A percentile compares a stretch with the other conserved stretches of the same genome.
Conservation (phyloP, 1,139 yeast genomes). For the Saccharomyces pastorianus region DNA sequence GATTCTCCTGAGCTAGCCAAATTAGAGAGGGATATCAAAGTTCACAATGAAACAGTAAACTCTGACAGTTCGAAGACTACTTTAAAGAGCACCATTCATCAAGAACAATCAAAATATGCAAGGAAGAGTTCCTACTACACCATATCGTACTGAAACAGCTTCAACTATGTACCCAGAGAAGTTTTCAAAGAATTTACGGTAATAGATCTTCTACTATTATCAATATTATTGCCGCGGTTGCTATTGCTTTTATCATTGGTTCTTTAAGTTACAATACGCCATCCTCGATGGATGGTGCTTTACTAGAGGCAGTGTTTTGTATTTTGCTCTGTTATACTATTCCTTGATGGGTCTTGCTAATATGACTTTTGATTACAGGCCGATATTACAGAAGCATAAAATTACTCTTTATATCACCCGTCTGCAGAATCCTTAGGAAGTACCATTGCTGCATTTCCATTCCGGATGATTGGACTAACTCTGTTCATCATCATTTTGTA, state of each 20-base stretch:
- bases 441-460: constrained; percentile 40
- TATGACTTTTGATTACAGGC: constrained; percentile 39
- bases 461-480: constrained; percentile 38
- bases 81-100: constrained; percentile 34
- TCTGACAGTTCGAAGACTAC: constrained; percentile 36
- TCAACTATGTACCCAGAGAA: constrained; percentile 38
- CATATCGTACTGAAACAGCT: constrained; percentile 40
- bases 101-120: constrained; percentile 33
- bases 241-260: constrained; percentile 45
- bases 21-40: constrained; percentile 39
- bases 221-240: constrained; percentile 38
- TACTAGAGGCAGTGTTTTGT: constrained; percentile 50
- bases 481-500: constrained; percentile 40
- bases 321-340: constrained; percentile 44
- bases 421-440: constrained; percentile 46
- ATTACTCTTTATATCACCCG: constrained; percentile 48
- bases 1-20: constrained; percentile 42
- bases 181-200: constrained; percentile 42
- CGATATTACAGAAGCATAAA: no score
- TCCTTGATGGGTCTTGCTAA: constrained; percentile 47
- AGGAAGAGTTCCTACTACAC: constrained; percentile 40
- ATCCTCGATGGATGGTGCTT: constrained; percentile 38
- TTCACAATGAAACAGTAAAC: constrained; percentile 32
- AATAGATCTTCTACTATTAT: constrained; percentile 42
- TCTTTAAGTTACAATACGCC: constrained; percentile 36